These are phyloP conservation scores for Pelagophyceae sp. DNA, from an alignment of 352 stramenopile genomes.

Conservation along the genomic window DNA sequence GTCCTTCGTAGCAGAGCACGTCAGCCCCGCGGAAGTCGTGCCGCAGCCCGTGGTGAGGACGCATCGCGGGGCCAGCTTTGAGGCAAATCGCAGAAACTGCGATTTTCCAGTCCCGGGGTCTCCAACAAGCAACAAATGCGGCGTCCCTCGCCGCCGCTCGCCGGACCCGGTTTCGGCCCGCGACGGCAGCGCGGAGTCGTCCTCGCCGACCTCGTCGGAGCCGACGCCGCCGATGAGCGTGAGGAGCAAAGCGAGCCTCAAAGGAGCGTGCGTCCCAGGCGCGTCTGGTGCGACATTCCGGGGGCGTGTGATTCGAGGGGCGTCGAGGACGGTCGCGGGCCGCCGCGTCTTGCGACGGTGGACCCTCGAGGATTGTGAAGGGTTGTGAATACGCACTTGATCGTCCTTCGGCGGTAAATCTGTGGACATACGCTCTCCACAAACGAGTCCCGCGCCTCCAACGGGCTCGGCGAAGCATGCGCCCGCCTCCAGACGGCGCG, in stretches of 20 bases:
- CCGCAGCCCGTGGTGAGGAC: conserved; percentile 91
- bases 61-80: conserved; percentile 79
- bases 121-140: conserved; percentile 66
- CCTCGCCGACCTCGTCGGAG: conserved; percentile 46
- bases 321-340: conserved; percentile 49
- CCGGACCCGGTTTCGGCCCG: background rate
- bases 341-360: conserved; percentile 32
- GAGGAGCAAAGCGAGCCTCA: conserved; percentile 73
- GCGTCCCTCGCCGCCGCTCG: conserved; percentile 37
- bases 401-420: background rate
- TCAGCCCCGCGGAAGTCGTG: conserved; percentile 88
- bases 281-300: too few species aligned
- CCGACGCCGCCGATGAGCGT: conserved; percentile 80
- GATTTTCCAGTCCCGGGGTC: conserved; percentile 71
- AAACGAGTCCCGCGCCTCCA: conserved; percentile 54
- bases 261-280: too few species aligned
- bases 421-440: conserved; percentile 68
- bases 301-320: conserved; percentile 75
- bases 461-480: conserved; percentile 16
- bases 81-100: conserved; percentile 90
- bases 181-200: conserved; percentile 43
- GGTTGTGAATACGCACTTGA: too few species aligned
- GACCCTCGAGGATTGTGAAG: conserved; percentile 79
- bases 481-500: conserved; percentile 19
- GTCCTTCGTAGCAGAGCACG: conserved; percentile 89